Evolutionary conservation across 768 basidiomycete species (phyloP), one percentile per base, ranked within the genome.

Genomic region (Panaeolus papilionaceus): DNA sequence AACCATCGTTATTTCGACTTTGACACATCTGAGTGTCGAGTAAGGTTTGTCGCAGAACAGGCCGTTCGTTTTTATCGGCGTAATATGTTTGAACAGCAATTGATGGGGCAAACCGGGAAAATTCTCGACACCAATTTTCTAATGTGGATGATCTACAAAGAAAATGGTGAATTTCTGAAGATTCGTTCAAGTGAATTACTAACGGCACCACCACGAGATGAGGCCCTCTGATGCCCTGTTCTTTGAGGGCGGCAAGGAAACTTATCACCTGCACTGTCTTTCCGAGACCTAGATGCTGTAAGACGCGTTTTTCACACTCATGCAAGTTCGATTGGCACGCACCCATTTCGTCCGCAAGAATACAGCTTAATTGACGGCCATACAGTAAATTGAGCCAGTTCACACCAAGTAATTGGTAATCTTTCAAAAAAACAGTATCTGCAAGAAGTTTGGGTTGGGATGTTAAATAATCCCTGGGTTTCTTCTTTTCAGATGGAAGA

Each of bases 321-420:
- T 64, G 28, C 45, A 58, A 33, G 58, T 47, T 28, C 64, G 62
- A 65, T 28, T 49, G 47, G 38, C 64, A 84, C 88, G 72, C 78
- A 94, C 97, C 97, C 98, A 99, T 99, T 79, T 99, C 98, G 78
- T 99, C 98, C 2, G 98, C 98, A 49, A 99, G 86, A 75, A 99
- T 99, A 78, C 97, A 98, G 70, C 95, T 96, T 63, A 93, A 85
- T 67, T 86, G 86, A 73, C 87, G 89, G 67, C 83, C 85, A 78
- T 95, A 96, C 63, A 99, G 81, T 23, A 99, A 79, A 78, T 94
- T 89, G 70, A 99, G 82, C 98, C 98, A 99, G 77, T 99, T 99
- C 64, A 99, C 86, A n/a, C 98, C 98, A 66, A 98, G 84, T 67
- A 99, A 82, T 78, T 99, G 97, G 77, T 99, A 99, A 72, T 97